A percentile compares a stretch with the other conserved stretches of the same genome.
phyloP scores from a whole-genome alignment of 768 basidiomycete genomes.

The Tylopilus subfusipes region DNA sequence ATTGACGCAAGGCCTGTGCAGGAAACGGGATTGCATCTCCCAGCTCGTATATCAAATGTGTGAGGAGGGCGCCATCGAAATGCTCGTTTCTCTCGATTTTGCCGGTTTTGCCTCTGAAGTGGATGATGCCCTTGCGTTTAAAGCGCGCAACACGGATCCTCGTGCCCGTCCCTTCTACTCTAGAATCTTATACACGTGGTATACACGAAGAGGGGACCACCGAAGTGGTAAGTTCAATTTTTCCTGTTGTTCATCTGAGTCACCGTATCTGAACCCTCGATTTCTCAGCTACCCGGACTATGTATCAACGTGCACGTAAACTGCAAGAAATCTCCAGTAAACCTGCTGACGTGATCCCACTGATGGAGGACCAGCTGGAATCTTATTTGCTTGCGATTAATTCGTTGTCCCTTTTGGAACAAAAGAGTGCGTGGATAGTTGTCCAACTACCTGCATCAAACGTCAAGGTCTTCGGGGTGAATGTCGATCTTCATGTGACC shows the following conservation, averaged over 20 bases:
- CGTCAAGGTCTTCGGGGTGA: slow-evolving; percentile 45
- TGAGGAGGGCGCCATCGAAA: slow-evolving; percentile 77
- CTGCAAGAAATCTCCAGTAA: slow-evolving; percentile 46
- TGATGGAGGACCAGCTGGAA: slow-evolving; percentile 69
- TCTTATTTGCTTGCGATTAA: slow-evolving; percentile 88
- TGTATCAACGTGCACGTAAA: slow-evolving; percentile 90
- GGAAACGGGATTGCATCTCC: slow-evolving; percentile 77
- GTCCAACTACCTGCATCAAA: slow-evolving; percentile 53
- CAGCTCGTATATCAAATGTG: slow-evolving; percentile 91
- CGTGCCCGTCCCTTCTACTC: slow-evolving; percentile 82
- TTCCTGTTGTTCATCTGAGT: slow-evolving; percentile 5
- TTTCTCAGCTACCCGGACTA: slow-evolving; percentile 73
- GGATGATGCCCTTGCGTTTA: slow-evolving; percentile 84
- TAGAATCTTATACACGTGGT: slow-evolving; percentile 92
- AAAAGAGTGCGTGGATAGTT: slow-evolving; percentile 79
- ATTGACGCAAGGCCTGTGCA: slow-evolving; percentile 31
- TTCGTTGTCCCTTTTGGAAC: slow-evolving; percentile 77
- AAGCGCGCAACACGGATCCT: slow-evolving; percentile 91
- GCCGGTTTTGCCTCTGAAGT: slow-evolving; percentile 82
- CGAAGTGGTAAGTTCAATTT: slow-evolving; percentile 67
- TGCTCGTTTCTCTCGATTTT: slow-evolving; percentile 80
- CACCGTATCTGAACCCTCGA: slow-evolving; percentile 25
- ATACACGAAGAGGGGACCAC: slow-evolving; percentile 82
- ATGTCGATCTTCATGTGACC: slow-evolving; percentile 18
- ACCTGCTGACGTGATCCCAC: slow-evolving; percentile 36